These are phyloP conservation scores for Serendipita vermifera DNA, from an alignment of 768 basidiomycete genomes.

Conservation along the genomic window DNA sequence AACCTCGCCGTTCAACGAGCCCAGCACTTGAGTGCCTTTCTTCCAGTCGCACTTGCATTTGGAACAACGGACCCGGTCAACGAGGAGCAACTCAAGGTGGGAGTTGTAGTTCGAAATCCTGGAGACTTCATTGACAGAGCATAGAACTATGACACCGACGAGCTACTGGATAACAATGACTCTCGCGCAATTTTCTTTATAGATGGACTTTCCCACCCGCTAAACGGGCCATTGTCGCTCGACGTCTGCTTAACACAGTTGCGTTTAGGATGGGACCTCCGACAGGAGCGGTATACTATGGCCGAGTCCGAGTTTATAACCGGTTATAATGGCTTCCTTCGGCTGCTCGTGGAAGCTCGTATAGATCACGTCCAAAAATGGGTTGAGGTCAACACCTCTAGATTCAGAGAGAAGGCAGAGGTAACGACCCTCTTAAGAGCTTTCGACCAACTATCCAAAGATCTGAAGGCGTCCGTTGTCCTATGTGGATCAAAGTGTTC, in stretches of 20 bases:
- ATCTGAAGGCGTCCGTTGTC: slow-evolving; percentile 34
- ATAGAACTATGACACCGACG: slow-evolving; percentile 43
- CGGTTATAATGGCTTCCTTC: slow-evolving; percentile 29
- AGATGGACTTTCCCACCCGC: neutral
- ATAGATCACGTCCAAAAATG: slow-evolving; percentile 38
- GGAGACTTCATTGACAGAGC: neutral
- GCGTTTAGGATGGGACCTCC: neutral
- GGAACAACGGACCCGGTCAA: slow-evolving; percentile 36
- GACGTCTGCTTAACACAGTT: neutral
- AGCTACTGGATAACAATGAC: neutral
- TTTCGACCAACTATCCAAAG: slow-evolving; percentile 32
- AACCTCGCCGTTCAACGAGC: slow-evolving; percentile 22
- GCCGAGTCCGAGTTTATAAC: slow-evolving; percentile 33
- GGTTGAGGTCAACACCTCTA: slow-evolving; percentile 36
- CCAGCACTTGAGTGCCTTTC: slow-evolving; percentile 29
- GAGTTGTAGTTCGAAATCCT: neutral
- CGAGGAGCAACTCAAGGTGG: slow-evolving; percentile 40
- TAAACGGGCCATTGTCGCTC: neutral
- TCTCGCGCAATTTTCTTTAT: neutral
- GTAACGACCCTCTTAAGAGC: slow-evolving; percentile 34
- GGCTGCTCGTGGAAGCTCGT: slow-evolving; percentile 30
- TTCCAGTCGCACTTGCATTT: slow-evolving; percentile 37
- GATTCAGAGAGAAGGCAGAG: slow-evolving; percentile 35
- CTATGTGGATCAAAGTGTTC: slow-evolving; percentile 39
- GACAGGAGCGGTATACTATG: slow-evolving; percentile 22